phyloP scores from a whole-genome alignment of 192 early-diverging fungal genomes.

The Linnemannia zychae region DNA sequence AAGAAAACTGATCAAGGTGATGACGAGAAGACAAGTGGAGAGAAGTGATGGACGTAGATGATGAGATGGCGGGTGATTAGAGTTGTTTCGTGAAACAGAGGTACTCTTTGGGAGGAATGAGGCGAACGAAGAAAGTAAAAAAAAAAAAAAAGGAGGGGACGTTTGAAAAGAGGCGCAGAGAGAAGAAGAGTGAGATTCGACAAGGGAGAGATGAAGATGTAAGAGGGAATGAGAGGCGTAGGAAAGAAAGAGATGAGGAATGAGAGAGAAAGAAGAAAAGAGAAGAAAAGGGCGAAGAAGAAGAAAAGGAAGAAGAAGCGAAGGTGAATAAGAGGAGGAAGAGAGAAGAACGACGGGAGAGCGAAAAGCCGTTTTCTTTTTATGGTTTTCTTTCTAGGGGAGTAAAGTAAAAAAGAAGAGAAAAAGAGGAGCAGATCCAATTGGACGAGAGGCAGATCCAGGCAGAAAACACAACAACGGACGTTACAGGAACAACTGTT shows the following conservation, averaged over 20 bases:
- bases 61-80: neutral
- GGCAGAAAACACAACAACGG: neutral
- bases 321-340: neutral
- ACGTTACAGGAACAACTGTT: neutral
- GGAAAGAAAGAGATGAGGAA: neutral
- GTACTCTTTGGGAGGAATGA: slow-evolving; percentile 4
- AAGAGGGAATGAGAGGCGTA: neutral
- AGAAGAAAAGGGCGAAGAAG: neutral
- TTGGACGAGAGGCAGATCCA: slow-evolving; percentile 3
- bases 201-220: neutral
- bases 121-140: neutral
- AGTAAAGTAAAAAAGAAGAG: neutral
- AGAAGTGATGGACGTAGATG: neutral
- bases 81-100: slow-evolving; percentile 13
- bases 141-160: neutral
- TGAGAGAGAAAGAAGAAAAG: slow-evolving; percentile 12
- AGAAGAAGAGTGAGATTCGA: slow-evolving; percentile 6
- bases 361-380: slow-evolving; percentile 11
- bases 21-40: neutral
- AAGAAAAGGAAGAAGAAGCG: neutral
- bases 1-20: neutral
- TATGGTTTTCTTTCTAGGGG: neutral
- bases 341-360: slow-evolving; percentile 1
- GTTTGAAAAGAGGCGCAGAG: neutral
- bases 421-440: neutral